Evolutionary conservation across 345 rosid genomes (phyloP).

Genomic region (Camelina hispida): DNA sequence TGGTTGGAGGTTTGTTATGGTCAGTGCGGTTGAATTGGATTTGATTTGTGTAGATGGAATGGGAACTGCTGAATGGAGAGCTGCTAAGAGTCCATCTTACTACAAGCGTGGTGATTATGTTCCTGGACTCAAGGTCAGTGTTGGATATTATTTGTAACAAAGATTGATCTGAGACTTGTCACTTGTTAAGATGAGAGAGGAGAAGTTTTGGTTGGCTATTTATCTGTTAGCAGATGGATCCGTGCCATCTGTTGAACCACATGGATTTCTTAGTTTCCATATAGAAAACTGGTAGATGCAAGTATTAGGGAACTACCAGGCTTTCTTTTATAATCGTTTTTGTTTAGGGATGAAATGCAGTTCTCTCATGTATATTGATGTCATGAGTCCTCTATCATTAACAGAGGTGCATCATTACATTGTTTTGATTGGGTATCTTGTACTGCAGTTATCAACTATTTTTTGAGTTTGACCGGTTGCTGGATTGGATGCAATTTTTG

Average conservation of each 20-base stretch:
- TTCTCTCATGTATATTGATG: neutral
- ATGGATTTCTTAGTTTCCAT: conserved; percentile 17
- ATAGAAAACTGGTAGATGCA: neutral
- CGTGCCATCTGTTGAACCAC: neutral
- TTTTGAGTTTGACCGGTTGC: neutral
- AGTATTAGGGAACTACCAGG: neutral
- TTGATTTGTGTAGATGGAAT: conserved; percentile 73
- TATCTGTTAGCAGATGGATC: conserved; percentile 2
- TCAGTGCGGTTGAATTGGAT: neutral
- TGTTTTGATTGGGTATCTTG: neutral
- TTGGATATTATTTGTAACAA: conserved; percentile 2
- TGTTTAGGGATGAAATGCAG: neutral
- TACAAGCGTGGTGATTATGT: conserved; percentile 98
- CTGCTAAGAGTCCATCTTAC: conserved; percentile 88
- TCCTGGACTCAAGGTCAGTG: conserved; percentile 94
- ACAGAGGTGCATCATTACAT: neutral
- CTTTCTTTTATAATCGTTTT: neutral
- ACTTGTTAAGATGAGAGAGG: neutral
- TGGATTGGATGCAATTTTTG: neutral
- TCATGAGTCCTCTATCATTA: neutral
- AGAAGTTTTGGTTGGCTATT: neutral
- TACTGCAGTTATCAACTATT: neutral
- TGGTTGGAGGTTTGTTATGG: neutral
- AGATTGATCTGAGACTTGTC: neutral
- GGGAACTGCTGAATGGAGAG: conserved; percentile 99